Evolutionary conservation across 352 stramenopile species (phyloP).

Genomic region (Bremia lactucae): DNA sequence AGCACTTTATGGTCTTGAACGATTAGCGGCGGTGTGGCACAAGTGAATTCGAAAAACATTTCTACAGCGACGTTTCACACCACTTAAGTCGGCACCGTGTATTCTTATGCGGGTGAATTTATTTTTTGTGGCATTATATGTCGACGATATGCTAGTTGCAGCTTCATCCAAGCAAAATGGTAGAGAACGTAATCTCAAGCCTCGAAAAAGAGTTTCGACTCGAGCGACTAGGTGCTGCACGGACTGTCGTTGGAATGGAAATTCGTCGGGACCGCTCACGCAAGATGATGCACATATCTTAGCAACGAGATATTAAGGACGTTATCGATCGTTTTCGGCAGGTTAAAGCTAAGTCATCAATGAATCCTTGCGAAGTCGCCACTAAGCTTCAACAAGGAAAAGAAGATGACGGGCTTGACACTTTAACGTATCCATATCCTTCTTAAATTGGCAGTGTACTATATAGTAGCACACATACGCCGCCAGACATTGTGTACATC

Average conservation of each 20-base stretch:
- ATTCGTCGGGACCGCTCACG: neutral
- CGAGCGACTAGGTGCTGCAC: neutral
- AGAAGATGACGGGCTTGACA: neutral
- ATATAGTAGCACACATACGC: neutral
- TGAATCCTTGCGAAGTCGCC: neutral
- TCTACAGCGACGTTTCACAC: neutral
- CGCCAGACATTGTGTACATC: constrained; percentile 14
- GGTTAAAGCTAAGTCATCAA: neutral
- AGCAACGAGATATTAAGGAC: neutral
- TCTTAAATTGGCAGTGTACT: neutral
- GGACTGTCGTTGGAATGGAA: constrained; percentile 10
- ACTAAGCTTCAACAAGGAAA: neutral
- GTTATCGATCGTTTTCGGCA: neutral
- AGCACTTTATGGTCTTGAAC: constrained; percentile 24
- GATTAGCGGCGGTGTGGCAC: constrained; percentile 21
- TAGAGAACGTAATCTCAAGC: neutral
- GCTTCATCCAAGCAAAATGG: neutral
- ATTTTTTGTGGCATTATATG: constrained; percentile 2
- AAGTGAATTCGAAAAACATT: constrained; percentile 6
- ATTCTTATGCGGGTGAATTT: no score
- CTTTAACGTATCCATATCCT: no score
- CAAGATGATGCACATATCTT: neutral
- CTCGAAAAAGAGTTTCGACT: constrained; percentile 1
- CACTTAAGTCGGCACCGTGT: neutral
- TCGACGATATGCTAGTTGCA: constrained; percentile 7